Evolutionary conservation across 2,329 filamentous ascomycete genomes (phyloP).

Genomic region (Botrytis porri): DNA sequence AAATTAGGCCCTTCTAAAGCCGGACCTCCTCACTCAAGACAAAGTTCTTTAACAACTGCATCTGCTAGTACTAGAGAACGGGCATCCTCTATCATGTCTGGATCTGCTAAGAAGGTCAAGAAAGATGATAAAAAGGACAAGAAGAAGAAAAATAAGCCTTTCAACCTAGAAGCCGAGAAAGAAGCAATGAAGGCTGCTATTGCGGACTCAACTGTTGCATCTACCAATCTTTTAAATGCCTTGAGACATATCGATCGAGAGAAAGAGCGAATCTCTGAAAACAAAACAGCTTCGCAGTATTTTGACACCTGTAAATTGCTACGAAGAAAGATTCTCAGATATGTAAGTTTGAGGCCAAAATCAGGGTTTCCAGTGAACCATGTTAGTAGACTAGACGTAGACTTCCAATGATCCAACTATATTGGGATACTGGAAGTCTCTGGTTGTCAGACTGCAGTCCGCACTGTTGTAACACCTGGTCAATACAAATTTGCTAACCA

Average conservation of each 20-base stretch:
- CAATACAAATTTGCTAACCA: not conserved
- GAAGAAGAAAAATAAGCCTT: constrained; percentile 59
- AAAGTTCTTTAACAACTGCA: constrained; percentile 22
- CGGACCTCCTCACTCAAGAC: constrained; percentile 26
- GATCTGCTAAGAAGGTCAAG: constrained; percentile 40
- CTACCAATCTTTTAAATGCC: constrained; percentile 85
- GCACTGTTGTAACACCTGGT: not conserved
- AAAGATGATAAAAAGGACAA: constrained; percentile 45
- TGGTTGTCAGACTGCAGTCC: not conserved
- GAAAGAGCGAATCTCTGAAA: constrained; percentile 81
- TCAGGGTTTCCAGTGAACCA: not conserved
- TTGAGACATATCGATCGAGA: constrained; percentile 91
- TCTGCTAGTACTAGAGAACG: constrained; percentile 24
- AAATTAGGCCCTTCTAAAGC: constrained; percentile 17
- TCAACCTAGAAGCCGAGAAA: constrained; percentile 85
- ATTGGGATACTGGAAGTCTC: not conserved
- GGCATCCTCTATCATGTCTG: constrained; percentile 24
- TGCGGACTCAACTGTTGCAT: constrained; percentile 81
- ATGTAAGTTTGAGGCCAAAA: constrained; percentile 50
- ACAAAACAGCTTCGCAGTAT: constrained; percentile 66
- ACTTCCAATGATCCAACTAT: not conserved
- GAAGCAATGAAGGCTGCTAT: constrained; percentile 84
- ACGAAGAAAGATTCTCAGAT: constrained; percentile 79
- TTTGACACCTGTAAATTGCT: constrained; percentile 88
- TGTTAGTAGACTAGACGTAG: not conserved